Conservation (phyloP, 1,139 yeast genomes). For the Geotrichum phurueaensis region DNA sequence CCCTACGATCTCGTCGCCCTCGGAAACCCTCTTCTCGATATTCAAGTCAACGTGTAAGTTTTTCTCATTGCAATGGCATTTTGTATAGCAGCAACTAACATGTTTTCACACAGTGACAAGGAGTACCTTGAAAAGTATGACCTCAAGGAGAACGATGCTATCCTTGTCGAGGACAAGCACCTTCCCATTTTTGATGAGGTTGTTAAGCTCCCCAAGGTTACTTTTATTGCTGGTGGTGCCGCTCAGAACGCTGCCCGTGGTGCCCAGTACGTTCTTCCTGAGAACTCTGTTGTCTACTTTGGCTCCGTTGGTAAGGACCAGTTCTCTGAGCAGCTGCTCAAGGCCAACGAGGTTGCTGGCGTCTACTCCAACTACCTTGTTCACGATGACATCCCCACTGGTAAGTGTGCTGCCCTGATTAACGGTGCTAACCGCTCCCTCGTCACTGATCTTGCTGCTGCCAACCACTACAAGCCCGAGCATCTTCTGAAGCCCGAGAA, state of each 20-base stretch:
- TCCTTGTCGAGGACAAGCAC: slow-evolving; percentile 83
- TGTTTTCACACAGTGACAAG: slow-evolving; percentile 34
- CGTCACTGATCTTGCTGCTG: slow-evolving; percentile 95
- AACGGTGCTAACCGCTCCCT: slow-evolving; percentile 84
- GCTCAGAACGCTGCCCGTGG: slow-evolving; percentile 99
- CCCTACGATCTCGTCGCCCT: slow-evolving; percentile 57
- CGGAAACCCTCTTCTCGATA: slow-evolving; percentile 78
- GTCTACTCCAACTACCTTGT: slow-evolving; percentile 81
- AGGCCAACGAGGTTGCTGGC: slow-evolving; percentile 85
- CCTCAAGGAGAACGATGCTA: slow-evolving; percentile 89
- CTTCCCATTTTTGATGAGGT: slow-evolving; percentile 80
- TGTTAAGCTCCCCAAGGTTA: slow-evolving; percentile 53
- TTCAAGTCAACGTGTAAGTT: slow-evolving; percentile 64
- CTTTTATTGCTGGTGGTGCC: slow-evolving; percentile 95
- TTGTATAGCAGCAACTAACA: slow-evolving; percentile 2
- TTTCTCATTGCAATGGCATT: slow-evolving; percentile 1
- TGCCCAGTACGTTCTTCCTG: slow-evolving; percentile 86
- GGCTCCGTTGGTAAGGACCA: slow-evolving; percentile 95
- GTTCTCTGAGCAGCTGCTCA: slow-evolving; percentile 71
- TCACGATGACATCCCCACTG: slow-evolving; percentile 66
- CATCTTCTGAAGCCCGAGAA: slow-evolving; percentile 87
- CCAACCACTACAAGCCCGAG: slow-evolving; percentile 87
- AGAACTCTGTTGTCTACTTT: slow-evolving; percentile 79
- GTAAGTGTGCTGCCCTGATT: slow-evolving; percentile 96
- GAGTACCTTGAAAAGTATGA: slow-evolving; percentile 72